Percentiles rank a stretch among this genome's conserved stretches.
phyloP scores from a whole-genome alignment of 2,329 filamentous ascomycete species.

The Sporothrix brasiliensis region DNA sequence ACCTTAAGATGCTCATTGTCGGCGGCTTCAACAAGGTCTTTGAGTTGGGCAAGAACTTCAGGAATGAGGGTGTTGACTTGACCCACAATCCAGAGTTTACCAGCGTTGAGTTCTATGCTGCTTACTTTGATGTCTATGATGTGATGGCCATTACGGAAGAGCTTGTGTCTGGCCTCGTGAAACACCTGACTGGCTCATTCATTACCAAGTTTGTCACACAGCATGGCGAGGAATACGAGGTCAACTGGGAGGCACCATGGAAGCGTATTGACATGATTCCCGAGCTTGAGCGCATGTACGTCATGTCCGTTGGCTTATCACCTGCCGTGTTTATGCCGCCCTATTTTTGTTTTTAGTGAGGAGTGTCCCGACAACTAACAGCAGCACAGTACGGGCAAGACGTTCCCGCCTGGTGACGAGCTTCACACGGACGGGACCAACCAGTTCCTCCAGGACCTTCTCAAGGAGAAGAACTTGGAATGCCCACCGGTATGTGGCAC shows the following conservation, averaged over 20 bases:
- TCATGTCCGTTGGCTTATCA: not conserved
- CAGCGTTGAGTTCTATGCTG: slow-evolving; percentile 95
- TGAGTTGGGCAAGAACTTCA: slow-evolving; percentile 92
- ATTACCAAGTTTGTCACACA: slow-evolving; percentile 85
- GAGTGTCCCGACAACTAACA: not conserved
- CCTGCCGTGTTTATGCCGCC: not conserved
- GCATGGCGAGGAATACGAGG: slow-evolving; percentile 79
- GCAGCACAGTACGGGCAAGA: slow-evolving; percentile 63
- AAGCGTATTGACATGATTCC: slow-evolving; percentile 94
- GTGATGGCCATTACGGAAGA: slow-evolving; percentile 91
- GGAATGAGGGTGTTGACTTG: slow-evolving; percentile 87
- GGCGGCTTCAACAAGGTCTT: slow-evolving; percentile 94
- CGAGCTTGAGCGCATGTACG: slow-evolving; percentile 66
- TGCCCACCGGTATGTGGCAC: slow-evolving; percentile 63
- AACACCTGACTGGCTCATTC: slow-evolving; percentile 83
- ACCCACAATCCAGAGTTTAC: slow-evolving; percentile 99
- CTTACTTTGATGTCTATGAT: slow-evolving; percentile 89
- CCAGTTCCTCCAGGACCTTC: slow-evolving; percentile 78
- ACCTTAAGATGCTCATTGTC: slow-evolving; percentile 94
- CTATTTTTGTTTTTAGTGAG: not conserved
- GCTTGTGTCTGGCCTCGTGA: slow-evolving; percentile 85
- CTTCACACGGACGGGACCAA: slow-evolving; percentile 89
- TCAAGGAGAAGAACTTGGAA: slow-evolving; percentile 88
- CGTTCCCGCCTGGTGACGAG: slow-evolving; percentile 86
- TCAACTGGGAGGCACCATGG: slow-evolving; percentile 98